Base-by-base conservation (phyloP, 805 yeast species). In the Metschnikowia similis region DNA sequence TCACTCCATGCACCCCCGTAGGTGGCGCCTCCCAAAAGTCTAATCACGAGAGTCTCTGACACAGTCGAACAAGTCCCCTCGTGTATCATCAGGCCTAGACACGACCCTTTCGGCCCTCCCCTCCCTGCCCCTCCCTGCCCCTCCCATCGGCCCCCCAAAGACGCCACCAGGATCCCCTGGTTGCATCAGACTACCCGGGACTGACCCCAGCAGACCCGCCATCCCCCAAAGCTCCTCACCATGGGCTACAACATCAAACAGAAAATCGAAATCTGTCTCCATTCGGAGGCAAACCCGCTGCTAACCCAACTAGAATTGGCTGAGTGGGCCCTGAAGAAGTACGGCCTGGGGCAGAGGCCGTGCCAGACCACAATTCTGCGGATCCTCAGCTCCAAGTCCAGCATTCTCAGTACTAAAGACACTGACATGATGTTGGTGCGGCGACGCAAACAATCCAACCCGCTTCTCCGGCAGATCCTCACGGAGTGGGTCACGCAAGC, bases 401-500 rank as follows among this genome's bases (percentile, higher is more conserved):
- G 77, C 38, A 60, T 79, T 32, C 70, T 80, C 11, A 74, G 82
- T 0, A 58, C 77, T 29, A 77, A 77, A 54, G 79, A 77, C 43
- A 74, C 72, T 53, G 85, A 74, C 62, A 80, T 73, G 64, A 76
- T 61, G 65, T 68, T 74, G 52, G 76, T 77, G 10, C 62, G 83
- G 48, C 65, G 85, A 47, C 64, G 86, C 34, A 81, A 79, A 49
- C 80, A 80, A n/a, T 64, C 75, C 43, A 81, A 81, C 55, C 76
- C 80, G 9, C 60, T 83, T 26, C 70, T 83, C 11, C 65, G 87
- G 35, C 74, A 76, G 41, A 81, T 83, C n/a, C 62, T 83, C 39
- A 76, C 81, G n/a, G 87, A 83, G 60, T 83, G 87, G 87, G 79
- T 83, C 37, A 75, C 83, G 0, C 87, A 83, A 60, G 80, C 83